Evolutionary conservation across 495 filamentous ascomycete genomes (phyloP).

Genomic region (Penicillium desertorum): DNA sequence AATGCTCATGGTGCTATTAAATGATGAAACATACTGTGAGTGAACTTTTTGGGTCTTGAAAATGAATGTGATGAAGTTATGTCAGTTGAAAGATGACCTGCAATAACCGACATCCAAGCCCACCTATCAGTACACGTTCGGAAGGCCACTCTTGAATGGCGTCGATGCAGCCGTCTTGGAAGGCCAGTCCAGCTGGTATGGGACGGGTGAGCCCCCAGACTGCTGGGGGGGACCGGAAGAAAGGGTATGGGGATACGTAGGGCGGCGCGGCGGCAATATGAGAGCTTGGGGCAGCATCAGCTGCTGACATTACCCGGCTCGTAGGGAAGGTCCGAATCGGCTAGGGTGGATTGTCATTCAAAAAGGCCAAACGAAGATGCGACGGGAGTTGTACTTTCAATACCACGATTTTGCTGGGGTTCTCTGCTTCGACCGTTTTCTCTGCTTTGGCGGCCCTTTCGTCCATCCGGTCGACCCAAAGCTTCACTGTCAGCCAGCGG

Average conservation of each 20-base stretch:
- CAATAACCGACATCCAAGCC: neutral
- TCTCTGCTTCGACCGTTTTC: neutral
- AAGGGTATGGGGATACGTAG: constrained; percentile 1
- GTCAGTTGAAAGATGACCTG: neutral
- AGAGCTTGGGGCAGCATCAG: neutral
- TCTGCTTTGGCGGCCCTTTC: neutral
- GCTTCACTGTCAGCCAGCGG: neutral
- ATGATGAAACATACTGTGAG: neutral
- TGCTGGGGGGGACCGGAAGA: neutral
- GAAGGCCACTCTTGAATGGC: neutral
- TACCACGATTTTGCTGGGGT: neutral
- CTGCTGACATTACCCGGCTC: neutral
- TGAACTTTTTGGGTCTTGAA: neutral
- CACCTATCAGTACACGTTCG: neutral
- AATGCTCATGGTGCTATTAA: neutral
- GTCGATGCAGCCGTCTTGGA: neutral
- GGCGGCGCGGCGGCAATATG: neutral
- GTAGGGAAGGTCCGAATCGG: neutral
- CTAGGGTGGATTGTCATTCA: constrained; percentile 4
- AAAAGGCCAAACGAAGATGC: neutral
- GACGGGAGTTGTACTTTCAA: constrained; percentile 4
- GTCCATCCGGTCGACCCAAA: constrained; percentile 5
- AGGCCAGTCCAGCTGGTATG: neutral
- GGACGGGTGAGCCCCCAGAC: neutral
- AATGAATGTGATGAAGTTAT: neutral